phyloP scores from a whole-genome alignment of 305 asterid genomes.

The Solanum hybrid region DNA sequence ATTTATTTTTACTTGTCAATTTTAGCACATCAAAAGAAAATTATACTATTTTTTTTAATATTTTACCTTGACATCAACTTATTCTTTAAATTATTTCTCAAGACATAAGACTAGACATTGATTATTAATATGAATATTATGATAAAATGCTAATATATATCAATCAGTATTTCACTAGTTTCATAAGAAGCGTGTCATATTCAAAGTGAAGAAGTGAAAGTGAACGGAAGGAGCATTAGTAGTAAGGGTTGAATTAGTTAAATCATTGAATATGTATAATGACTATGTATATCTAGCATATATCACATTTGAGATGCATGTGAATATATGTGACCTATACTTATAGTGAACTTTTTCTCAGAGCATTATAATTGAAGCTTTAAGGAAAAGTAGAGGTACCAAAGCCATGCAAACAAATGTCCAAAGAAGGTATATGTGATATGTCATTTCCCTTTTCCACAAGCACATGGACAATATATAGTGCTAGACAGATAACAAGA shows the following conservation, averaged over 20 bases:
- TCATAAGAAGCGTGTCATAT: background rate
- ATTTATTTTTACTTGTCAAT: background rate
- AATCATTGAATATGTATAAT: background rate
- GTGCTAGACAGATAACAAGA: background rate
- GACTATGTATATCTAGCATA: background rate
- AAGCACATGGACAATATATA: background rate
- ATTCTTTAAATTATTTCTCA: background rate
- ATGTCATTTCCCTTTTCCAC: background rate
- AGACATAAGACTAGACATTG: background rate
- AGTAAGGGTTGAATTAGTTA: background rate
- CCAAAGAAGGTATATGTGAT: background rate
- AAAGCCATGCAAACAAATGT: background rate
- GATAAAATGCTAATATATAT: background rate
- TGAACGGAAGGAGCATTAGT: background rate
- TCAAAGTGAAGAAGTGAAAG: background rate
- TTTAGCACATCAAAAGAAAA: background rate
- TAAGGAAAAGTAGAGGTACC: background rate
- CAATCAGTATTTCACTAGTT: background rate
- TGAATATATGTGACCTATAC: background rate
- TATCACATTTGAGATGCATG: background rate
- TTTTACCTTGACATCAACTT: background rate
- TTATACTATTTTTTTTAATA: too few relatives aligned
- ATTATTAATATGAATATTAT: background rate
- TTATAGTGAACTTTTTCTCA: background rate
- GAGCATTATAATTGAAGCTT: background rate